A percentile compares a stretch with the other conserved stretches of the same genome.
phyloP scores from a whole-genome alignment of 352 stramenopile genomes.

The Phytophthora crassamura region DNA sequence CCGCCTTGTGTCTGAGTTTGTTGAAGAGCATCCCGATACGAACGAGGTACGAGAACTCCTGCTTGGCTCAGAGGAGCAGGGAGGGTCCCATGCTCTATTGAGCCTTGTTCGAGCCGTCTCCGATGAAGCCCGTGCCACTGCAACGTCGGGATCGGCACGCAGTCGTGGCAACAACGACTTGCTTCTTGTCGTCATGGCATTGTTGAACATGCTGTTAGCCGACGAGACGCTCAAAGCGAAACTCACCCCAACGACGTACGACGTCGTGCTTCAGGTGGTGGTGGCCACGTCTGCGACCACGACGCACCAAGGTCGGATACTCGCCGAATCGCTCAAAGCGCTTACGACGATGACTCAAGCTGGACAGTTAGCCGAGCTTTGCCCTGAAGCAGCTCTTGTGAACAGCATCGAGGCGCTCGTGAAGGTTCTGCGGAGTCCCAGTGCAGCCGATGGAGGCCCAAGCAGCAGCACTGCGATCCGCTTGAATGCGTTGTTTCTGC shows the following conservation, averaged over 20 bases:
- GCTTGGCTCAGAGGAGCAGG: conserved; percentile 35
- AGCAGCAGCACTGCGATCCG: conserved; percentile 40
- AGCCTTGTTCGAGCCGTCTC: conserved; percentile 60
- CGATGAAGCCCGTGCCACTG: conserved; percentile 41
- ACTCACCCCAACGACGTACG: conserved; percentile 64
- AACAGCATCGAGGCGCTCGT: conserved; percentile 59
- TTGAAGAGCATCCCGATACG: conserved; percentile 47
- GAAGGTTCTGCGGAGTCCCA: conserved; percentile 36
- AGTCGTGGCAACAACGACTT: conserved; percentile 20
- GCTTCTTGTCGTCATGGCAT: conserved; percentile 48
- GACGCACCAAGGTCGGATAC: conserved; percentile 33
- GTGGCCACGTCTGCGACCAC: conserved; percentile 26
- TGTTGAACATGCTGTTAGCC: conserved; percentile 57
- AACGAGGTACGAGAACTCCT: conserved; percentile 34
- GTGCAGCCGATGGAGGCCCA: conserved; percentile 4
- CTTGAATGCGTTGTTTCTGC: conserved; percentile 64
- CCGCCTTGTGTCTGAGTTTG: conserved; percentile 47
- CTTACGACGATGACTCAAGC: conserved; percentile 59
- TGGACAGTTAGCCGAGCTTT: conserved; percentile 33
- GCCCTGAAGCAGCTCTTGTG: conserved; percentile 45
- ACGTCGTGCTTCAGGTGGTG: conserved; percentile 63
- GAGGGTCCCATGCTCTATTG: conserved; percentile 44
- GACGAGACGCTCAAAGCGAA: conserved; percentile 63
- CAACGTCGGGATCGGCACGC: conserved; percentile 13
- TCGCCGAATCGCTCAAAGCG: conserved; percentile 57